A percentile compares a stretch with the other conserved stretches of the same genome.
These are phyloP conservation scores for Elsinoe perseae DNA, from an alignment of 2,329 filamentous ascomycete genomes.

Conservation along the genomic window DNA sequence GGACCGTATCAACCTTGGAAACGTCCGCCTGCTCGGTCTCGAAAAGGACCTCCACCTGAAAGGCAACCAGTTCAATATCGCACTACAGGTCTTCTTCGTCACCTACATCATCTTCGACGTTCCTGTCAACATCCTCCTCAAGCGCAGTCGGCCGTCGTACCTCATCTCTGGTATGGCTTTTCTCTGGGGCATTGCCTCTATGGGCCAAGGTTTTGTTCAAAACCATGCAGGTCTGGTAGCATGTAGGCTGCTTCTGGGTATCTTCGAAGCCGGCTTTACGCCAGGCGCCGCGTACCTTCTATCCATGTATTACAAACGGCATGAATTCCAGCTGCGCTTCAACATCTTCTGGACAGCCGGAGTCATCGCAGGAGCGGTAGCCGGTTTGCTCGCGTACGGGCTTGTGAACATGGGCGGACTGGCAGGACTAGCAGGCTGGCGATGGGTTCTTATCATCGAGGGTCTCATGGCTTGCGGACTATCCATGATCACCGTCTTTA, in stretches of 20 bases:
- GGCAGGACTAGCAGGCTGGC: conserved; percentile 28
- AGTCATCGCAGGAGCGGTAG: conserved; percentile 36
- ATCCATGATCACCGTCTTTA: conserved; percentile 21
- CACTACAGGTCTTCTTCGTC: conserved; percentile 33
- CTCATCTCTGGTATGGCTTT: conserved; percentile 13
- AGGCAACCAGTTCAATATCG: conserved; percentile 33
- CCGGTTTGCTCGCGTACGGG: conserved; percentile 36
- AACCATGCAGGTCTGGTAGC: conserved; percentile 28
- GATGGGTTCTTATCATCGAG: conserved; percentile 30
- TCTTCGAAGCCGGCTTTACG: conserved; percentile 33
- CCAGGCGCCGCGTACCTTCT: conserved; percentile 31
- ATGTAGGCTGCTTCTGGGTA: conserved; percentile 29
- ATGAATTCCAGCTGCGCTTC: conserved; percentile 36
- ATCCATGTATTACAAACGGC: conserved; percentile 36
- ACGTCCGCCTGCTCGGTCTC: conserved; percentile 34
- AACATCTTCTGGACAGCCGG: conserved; percentile 36
- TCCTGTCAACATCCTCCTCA: conserved; percentile 30
- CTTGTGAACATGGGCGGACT: conserved; percentile 27
- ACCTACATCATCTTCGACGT: conserved; percentile 32
- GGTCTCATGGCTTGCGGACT: conserved; percentile 25
- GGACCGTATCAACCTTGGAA: conserved; percentile 36
- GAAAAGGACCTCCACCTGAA: conserved; percentile 30
- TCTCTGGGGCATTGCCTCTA: conserved; percentile 28
- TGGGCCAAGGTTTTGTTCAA: conserved; percentile 30
- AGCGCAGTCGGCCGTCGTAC: conserved; percentile 11